These are phyloP conservation scores for Graphilbum ipis-grandicollis DNA, from an alignment of 2,329 filamentous ascomycete genomes.

Conservation along the genomic window DNA sequence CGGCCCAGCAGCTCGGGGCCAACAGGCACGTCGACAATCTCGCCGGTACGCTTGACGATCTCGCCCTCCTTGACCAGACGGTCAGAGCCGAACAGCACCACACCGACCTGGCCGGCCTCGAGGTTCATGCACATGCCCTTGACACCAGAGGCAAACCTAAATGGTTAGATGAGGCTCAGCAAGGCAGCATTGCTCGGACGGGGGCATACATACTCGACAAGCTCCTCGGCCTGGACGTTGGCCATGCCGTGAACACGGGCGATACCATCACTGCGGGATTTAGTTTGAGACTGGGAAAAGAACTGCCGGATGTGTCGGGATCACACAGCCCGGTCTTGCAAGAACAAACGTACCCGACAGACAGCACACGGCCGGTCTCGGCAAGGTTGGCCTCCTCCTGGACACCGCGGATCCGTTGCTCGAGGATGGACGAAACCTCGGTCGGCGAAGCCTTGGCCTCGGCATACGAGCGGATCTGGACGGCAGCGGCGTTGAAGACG, in stretches of 20 bases:
- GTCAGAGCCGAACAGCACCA: constrained; percentile 99
- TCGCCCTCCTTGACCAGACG: constrained; percentile 99
- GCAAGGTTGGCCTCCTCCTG: constrained; percentile 92
- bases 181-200: too few relatives aligned
- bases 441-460: constrained; percentile 92
- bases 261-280: constrained; percentile 80
- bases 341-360: constrained; percentile 80
- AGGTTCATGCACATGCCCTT: constrained; percentile 99
- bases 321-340: too few relatives aligned
- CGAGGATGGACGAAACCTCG: constrained; percentile 97
- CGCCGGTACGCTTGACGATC: constrained; percentile 97
- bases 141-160: constrained; percentile 94
- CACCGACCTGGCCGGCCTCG: constrained; percentile 99
- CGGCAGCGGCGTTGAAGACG: constrained; percentile 51
- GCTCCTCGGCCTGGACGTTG: constrained; percentile 99
- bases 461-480: constrained; percentile 75
- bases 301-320: too few relatives aligned
- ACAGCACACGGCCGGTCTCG: constrained; percentile 97
- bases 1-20: constrained; percentile 85
- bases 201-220: constrained; percentile 99
- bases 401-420: constrained; percentile 97
- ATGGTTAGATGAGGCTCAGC: too few relatives aligned
- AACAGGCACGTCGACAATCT: constrained; percentile 98
- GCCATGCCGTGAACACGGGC: constrained; percentile 98
- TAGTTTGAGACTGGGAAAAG: too few relatives aligned